Evolutionary conservation across 2,329 filamentous ascomycete species (phyloP).

Genomic region (Pseudocercospora crystallina): DNA sequence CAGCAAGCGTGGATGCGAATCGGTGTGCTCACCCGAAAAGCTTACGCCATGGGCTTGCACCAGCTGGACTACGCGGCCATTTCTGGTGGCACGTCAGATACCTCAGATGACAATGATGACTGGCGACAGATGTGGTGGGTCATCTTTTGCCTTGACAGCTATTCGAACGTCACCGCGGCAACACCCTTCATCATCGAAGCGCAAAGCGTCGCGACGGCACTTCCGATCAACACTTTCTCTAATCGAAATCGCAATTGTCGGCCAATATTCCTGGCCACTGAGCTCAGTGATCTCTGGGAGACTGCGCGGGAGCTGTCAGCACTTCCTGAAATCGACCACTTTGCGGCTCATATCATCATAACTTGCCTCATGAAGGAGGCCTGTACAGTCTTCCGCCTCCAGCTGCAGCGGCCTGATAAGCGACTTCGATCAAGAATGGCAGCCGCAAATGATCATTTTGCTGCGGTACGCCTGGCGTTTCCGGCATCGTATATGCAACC

Average conservation of each 20-base stretch:
- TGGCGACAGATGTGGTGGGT: not conserved
- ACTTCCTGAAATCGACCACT: not conserved
- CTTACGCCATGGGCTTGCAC: not conserved
- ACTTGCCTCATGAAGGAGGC: not conserved
- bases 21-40: not conserved
- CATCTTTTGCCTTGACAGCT: not conserved
- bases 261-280: not conserved
- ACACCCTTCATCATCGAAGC: not conserved
- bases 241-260: too few relatives aligned
- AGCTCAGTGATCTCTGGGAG: not conserved
- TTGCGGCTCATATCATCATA: not conserved
- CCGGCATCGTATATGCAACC: not conserved
- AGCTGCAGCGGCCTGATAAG: not conserved
- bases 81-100: not conserved
- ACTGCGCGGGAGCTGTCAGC: not conserved
- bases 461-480: not conserved
- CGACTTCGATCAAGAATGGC: not conserved
- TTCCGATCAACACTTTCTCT: not conserved
- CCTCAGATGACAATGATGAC: not conserved
- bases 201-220: not conserved
- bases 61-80: not conserved
- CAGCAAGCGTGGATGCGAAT: constrained; percentile 1
- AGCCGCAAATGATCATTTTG: not conserved
- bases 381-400: not conserved
- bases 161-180: not conserved